Evolutionary conservation across 2,329 filamentous ascomycete genomes (phyloP), one percentile per base, ranked within the genome.

Genomic region (Diaporthe sp.): DNA sequence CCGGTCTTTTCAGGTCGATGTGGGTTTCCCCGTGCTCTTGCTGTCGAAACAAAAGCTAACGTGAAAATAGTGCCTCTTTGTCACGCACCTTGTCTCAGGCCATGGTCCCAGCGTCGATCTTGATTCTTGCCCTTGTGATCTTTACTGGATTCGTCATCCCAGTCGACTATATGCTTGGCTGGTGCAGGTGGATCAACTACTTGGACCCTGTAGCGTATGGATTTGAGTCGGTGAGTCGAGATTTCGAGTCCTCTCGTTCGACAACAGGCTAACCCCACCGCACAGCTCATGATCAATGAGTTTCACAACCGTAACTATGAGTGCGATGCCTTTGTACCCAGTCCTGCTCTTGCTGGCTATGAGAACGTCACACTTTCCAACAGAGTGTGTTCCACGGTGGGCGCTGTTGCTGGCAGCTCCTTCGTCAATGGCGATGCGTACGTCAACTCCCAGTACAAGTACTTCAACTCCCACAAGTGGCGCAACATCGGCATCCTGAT

Each of bases 111-210:
- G 87, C 90, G 47, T 88, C 90, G 3, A 77, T 92, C n/a, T 82
- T 92, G 77, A 93, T 94, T 76, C 84, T 94, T 59, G 89, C 88
- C 75, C 88, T 94, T 37, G 88, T 94, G 82, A 92, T 91, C 78
- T 91, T 91, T 81, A 94, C 93, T n/a, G 93, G 92, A 75, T 94
- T 95, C 81, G 88, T 91, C 73, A 88, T 92, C 71, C 90, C 89
- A 0, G 88, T 88, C 78, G 82, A 85, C 72, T 91, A 96, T 83
- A 97, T 95, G 93, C 88, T 93, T 9, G 89, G 86, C 2, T 97
- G 94, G 94, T 93, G 93, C 78, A 88, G 92, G 75, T 97, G 95
- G 95, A 91, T 97, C 75, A 93, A 93, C 81, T 96, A 94, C 81
- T 85, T 97, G 51, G 92, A 97, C 75, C 94, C 94, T 3, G 88